A percentile compares a stretch with the other conserved stretches of the same genome.
These are phyloP conservation scores for Cicer chorassanicum DNA, from an alignment of 306 rosid species.

Conservation along the genomic window DNA sequence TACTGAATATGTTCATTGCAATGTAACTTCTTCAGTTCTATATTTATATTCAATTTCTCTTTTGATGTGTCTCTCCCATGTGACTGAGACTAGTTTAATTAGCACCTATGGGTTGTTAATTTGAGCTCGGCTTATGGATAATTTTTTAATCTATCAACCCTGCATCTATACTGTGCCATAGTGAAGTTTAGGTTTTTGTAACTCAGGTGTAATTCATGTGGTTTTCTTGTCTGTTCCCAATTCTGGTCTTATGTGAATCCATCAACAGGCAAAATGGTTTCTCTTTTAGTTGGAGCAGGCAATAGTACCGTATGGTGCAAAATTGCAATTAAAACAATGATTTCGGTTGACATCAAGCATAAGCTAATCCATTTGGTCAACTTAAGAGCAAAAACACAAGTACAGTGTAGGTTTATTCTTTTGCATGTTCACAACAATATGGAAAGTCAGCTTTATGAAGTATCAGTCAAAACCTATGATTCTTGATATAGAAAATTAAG, in stretches of 20 bases:
- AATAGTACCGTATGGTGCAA: not conserved
- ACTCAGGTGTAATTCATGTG: not conserved
- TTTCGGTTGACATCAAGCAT: slow-evolving; percentile 33
- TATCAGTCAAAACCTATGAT: slow-evolving; percentile 39
- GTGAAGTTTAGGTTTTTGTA: slow-evolving; percentile 20
- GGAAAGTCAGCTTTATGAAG: slow-evolving; percentile 40
- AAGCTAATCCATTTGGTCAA: slow-evolving; percentile 32
- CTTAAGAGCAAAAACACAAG: slow-evolving; percentile 31
- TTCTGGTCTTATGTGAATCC: not conserved
- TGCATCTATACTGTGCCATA: not conserved
- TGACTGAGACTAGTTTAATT: not conserved
- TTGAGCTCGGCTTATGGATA: not conserved
- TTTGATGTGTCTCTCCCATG: slow-evolving; percentile 5
- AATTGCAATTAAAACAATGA: slow-evolving; percentile 32
- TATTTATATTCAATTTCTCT: not conserved
- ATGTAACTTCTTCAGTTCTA: not conserved
- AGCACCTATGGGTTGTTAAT: not conserved
- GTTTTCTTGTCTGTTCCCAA: not conserved
- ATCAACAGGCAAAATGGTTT: slow-evolving; percentile 23
- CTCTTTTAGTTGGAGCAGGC: slow-evolving; percentile 6
- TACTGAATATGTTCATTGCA: not conserved
- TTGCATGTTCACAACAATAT: slow-evolving; percentile 36
- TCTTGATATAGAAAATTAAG: slow-evolving; percentile 46
- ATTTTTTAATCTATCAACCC: not conserved
- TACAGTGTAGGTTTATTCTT: slow-evolving; percentile 44